Base-by-base conservation (phyloP, 2,329 filamentous ascomycete genomes). In the Neofusicoccum umdonicola region DNA sequence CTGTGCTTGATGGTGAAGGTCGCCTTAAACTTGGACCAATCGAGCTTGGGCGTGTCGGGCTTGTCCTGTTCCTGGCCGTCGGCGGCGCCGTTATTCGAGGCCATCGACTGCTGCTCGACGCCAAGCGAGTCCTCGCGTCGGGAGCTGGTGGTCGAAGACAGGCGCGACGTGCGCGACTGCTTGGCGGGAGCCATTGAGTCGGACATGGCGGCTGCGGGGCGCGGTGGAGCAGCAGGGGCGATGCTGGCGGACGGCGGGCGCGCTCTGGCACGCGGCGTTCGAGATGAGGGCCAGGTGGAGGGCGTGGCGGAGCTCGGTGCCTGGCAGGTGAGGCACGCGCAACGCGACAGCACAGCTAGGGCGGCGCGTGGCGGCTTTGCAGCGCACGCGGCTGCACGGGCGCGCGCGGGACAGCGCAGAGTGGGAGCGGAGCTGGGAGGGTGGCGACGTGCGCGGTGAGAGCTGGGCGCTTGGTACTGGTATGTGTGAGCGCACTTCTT, bases 1-100 rank as follows among this genome's bases (percentile, higher is more conserved):
- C 35, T 11, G 31, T 60, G 56, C 41, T 52, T 54, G 13, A 67
- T 54, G 22, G 27, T 62, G 54, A 67, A 67, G 31, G 39, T 19
- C 13, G 39, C 12, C 12, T 58, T 44, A 19, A 66, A 60, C 5
- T 39, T 39, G 41, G 61, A 15, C 66, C 66, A 67, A 34, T 64
- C 64, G 11, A 62, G 45, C 35, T 50, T 15, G 3, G 45, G 45
- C 13, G 3, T 15, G 34, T 51, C 37, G 8, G 12, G 8, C 35
- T 34, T 50, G 45, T 50, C 19, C 4, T 31, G 8, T 3, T 41
- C 34, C 11, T 39, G 31, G 44, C 11, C 44, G 42, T 37, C 41
- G 41, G 54, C 19, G 54, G 19, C 27, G 54, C 39, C 54, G 17
- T 45, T 47, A n/a, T 19, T 22, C 17, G 45, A 31, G 35, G 37